Evolutionary conservation across 768 basidiomycete genomes (phyloP).

Genomic region (Austroboletus eburneus): DNA sequence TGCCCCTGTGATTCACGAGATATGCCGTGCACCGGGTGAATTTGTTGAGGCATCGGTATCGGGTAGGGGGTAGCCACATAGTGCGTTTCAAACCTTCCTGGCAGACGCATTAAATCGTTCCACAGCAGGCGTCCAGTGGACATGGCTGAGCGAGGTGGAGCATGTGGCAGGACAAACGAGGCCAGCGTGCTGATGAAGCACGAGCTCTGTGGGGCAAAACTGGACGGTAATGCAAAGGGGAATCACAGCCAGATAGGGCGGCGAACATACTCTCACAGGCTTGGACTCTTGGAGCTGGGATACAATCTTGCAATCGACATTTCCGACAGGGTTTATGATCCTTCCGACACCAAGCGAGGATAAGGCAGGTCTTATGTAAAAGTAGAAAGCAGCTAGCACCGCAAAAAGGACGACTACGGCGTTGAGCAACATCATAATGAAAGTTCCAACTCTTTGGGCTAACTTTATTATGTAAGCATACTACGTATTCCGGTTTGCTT

Average conservation of each 20-base stretch:
- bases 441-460: too few relatives aligned
- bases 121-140: conserved; percentile 49
- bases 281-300: conserved; percentile 51
- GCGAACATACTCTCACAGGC: conserved; percentile 61
- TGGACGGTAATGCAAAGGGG: too few relatives aligned
- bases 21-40: conserved; percentile 64
- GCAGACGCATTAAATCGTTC: conserved; percentile 30
- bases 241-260: too few relatives aligned
- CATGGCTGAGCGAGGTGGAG: conserved; percentile 45
- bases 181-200: conserved; percentile 55
- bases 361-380: conserved; percentile 46
- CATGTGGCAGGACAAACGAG: conserved; percentile 63
- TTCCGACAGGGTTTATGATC: conserved; percentile 41
- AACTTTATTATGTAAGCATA: too few relatives aligned
- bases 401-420: conserved; percentile 32
- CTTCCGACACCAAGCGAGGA: conserved; percentile 42
- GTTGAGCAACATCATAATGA: conserved; percentile 7
- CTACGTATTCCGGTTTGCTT: too few relatives aligned
- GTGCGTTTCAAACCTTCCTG: conserved; percentile 42
- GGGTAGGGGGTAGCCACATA: conserved; percentile 61
- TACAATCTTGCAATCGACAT: conserved; percentile 44
- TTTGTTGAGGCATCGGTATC: conserved; percentile 39
- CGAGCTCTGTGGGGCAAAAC: too few relatives aligned
- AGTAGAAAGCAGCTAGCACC: conserved; percentile 42
- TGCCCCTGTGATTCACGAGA: conserved; percentile 70